Base-by-base conservation (phyloP, 768 basidiomycete genomes). In the Trametes cingulata region DNA sequence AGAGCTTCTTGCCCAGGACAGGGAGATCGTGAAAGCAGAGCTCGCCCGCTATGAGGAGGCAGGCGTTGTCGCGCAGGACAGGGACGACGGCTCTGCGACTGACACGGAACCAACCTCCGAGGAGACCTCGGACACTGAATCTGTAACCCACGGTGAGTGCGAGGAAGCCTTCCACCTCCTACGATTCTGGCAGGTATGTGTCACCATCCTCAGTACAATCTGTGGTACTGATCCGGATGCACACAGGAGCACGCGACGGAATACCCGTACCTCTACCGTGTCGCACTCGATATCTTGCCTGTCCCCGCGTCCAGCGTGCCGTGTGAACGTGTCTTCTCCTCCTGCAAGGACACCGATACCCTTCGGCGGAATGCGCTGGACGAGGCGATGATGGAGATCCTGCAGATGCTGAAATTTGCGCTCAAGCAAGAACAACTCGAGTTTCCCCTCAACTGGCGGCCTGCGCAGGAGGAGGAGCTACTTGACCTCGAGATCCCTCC, bases 261-360 rank as follows among this genome's bases (percentile, higher is more conserved):
- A 6, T 55, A 22, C 42, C 53, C 41, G 4, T 40, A 40, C 9
- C 45, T 55, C 5, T 55, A 14, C 17, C 45, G 45, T 2, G 37
- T 56, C 13, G 56, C 56, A 1, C 56, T 57, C 5, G 56, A 57
- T 13, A 41, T 57, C 9, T 36, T 57, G 14, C 45, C 56, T 15
- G 56, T 48, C 6, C 56, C 35, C 17, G 56, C 56, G 6, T 57
- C 56, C 3, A 37, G 43, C 14, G 56, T 57, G 8, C 33, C 46
- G 2, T 48, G 43, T 15, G 56, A 57, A 46, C 48, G 39, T 14
- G 46, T 57, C 1, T 57, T 57, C 46, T 57, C 56, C 4, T 47
- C 56, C 12, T 47, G 56, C 46, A 57, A 57, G 19, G 56, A 57
- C 14, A 49, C 45, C 12, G 56, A 57, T 22, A 49, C 46, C 1